Percentiles rank a stretch among this genome's conserved stretches.
Conservation (phyloP, 2,329 filamentous ascomycete genomes). For the Cladosporium sphaerospermum region DNA sequence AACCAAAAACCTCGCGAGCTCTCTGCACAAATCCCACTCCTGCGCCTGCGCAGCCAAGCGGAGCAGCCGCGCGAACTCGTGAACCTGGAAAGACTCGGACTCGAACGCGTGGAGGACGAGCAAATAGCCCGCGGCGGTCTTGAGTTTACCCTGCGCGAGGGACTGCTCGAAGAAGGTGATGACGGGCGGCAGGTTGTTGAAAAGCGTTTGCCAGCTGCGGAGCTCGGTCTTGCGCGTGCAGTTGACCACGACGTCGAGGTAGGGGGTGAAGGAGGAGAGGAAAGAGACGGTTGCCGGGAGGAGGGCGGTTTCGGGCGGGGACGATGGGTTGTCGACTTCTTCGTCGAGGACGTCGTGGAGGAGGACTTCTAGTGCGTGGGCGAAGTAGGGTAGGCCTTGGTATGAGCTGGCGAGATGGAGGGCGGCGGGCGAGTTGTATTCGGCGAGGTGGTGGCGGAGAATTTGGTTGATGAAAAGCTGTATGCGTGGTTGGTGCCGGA, state of each 20-base stretch:
- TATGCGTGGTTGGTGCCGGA: slow-evolving; percentile 84
- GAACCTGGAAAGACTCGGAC: slow-evolving; percentile 44
- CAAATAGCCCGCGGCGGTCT: slow-evolving; percentile 95
- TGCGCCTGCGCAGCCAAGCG: slow-evolving; percentile 72
- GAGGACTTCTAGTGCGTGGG: slow-evolving; percentile 85
- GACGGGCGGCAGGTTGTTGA: slow-evolving; percentile 82
- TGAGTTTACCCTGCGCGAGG: slow-evolving; percentile 73
- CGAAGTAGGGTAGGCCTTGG: slow-evolving; percentile 80
- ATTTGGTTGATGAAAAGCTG: slow-evolving; percentile 89
- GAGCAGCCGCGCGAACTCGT: slow-evolving; percentile 71
- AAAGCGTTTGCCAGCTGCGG: slow-evolving; percentile 88
- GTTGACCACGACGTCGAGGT: slow-evolving; percentile 91
- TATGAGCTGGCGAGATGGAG: slow-evolving; percentile 79
- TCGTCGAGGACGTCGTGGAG: slow-evolving; percentile 91
- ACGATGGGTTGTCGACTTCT: slow-evolving; percentile 67
- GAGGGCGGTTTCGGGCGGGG: slow-evolving; percentile 41
- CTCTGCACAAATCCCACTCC: slow-evolving; percentile 94
- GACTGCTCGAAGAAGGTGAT: slow-evolving; percentile 92
- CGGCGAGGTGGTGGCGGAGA: slow-evolving; percentile 69
- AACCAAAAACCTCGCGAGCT: slow-evolving; percentile 88
- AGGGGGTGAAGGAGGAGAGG: slow-evolving; percentile 58
- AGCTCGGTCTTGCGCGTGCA: slow-evolving; percentile 97
- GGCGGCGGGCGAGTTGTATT: slow-evolving; percentile 72
- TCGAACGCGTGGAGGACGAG: slow-evolving; percentile 81
- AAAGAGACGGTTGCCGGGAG: slow-evolving; percentile 49